Evolutionary conservation across 192 early-diverging fungal species (phyloP), one percentile per base, ranked within the genome.

Genomic region (Entomortierella chlamydospora): DNA sequence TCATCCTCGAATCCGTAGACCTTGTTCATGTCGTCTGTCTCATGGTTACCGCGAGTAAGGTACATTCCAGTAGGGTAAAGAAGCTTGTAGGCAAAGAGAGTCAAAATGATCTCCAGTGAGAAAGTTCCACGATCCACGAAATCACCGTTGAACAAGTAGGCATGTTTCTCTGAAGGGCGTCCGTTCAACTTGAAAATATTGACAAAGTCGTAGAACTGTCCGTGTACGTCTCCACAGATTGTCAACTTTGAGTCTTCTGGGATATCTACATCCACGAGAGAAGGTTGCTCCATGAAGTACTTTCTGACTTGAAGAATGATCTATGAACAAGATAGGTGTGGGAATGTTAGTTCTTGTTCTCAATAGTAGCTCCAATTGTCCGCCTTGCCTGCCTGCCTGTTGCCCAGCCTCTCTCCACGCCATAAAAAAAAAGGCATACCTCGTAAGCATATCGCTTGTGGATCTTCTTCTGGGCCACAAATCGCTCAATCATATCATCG

Each of bases 1-100:
- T 99, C 98, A 47, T 97, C 98, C 83, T 99, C 96, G 64, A 99
- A 99, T 18, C 98, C 98, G 76, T 99, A 99, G 42, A 97, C 93
- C 84, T 96, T 95, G 87, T 99, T 99, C 98, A 99, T 99, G 78
- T 96, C 93, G 64, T 95, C 93, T 0, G 96, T 94, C 81, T 99
- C 98, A 83, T 99, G 98, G 84, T 99, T 99, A 33, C 98, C 98
- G 57, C 98, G 92, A 39, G 93, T 92, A 59, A 99, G 76, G 82
- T 90, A 95, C 60, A 99, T 83, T 23, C 83, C 72, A 17, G 93
- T 82, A 18, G 98, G 98, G 69, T 96, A 96, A 59, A 98, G 78
- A 70, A 91, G 86, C 82, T 98, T 98, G 85, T 92, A 95, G 13
- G 96, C 89, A 54, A 97, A 91, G 57, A 99, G 89, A 17, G 96